A percentile compares a stretch with the other conserved stretches of the same genome.
phyloP scores from a whole-genome alignment of 352 stramenopile species.

The Phytophthora kernoviae region DNA sequence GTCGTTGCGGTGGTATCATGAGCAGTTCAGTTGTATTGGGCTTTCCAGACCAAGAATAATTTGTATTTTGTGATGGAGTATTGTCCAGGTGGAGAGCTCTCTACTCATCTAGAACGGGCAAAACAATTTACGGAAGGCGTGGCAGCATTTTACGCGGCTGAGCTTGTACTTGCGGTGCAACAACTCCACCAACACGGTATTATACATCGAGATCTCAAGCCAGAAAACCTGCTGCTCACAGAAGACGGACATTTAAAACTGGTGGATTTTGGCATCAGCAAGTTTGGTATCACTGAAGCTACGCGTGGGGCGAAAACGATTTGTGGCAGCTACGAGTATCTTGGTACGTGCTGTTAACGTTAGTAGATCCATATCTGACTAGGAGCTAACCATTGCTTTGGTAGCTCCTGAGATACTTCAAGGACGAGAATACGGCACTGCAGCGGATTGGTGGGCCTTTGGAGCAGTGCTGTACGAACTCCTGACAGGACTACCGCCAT shows the following conservation, averaged over 20 bases:
- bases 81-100: conserved; percentile 75
- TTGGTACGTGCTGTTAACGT: conserved; percentile 43
- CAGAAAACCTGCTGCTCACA: conserved; percentile 76
- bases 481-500: conserved; percentile 75
- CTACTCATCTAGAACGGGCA: conserved; percentile 50
- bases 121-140: conserved; percentile 59
- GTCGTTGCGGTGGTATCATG: neutral
- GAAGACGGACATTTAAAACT: conserved; percentile 75
- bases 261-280: conserved; percentile 85
- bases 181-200: conserved; percentile 87
- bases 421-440: conserved; percentile 70
- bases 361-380: neutral
- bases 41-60: conserved; percentile 67
- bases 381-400: conserved; percentile 6
- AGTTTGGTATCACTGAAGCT: conserved; percentile 78
- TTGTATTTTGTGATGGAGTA: conserved; percentile 88
- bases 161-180: conserved; percentile 78
- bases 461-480: conserved; percentile 80
- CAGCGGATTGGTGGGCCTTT: conserved; percentile 85
- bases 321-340: conserved; percentile 84
- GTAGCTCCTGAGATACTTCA: conserved; percentile 73
- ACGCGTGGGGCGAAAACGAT: conserved; percentile 64
- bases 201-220: conserved; percentile 84
- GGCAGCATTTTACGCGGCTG: conserved; percentile 70
- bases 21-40: conserved; percentile 76